Percentiles rank a stretch among this genome's conserved stretches.
Conservation (phyloP, 805 yeast species). For the Teunomyces panamensis region DNA sequence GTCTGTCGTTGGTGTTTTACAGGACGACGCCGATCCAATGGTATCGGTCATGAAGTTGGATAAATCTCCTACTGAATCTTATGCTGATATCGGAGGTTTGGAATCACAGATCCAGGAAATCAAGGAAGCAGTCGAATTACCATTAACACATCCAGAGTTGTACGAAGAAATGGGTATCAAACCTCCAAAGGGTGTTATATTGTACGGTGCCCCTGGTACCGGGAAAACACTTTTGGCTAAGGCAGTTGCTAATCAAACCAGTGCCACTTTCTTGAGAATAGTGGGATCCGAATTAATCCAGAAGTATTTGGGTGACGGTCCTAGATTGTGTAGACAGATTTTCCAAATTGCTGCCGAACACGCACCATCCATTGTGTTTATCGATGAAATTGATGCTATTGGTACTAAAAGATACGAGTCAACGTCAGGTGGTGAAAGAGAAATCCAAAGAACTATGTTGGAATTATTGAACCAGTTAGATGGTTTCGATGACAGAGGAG, state of each 20-base stretch:
- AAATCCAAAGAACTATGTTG: constrained; percentile 96
- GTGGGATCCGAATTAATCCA: constrained; percentile 97
- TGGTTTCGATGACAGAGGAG: constrained; percentile 96
- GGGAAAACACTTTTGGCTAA: constrained; percentile 94
- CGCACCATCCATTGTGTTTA: constrained; percentile 97
- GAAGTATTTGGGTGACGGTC: constrained; percentile 97
- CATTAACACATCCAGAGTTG: constrained; percentile 92
- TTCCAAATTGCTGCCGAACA: constrained; percentile 96
- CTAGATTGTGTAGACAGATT: constrained; percentile 87
- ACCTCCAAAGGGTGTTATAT: constrained; percentile 96
- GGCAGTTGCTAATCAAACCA: constrained; percentile 97
- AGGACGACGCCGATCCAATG: constrained; percentile 97
- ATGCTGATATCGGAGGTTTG: constrained; percentile 96
- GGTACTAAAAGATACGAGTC: constrained; percentile 98
- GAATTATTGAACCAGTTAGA: constrained; percentile 92
- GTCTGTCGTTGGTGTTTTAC: constrained; percentile 95
- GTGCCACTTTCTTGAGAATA: constrained; percentile 92
- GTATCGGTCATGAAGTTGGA: constrained; percentile 97
- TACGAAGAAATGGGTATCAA: constrained; percentile 98
- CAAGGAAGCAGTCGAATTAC: constrained; percentile 94
- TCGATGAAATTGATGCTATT: constrained; percentile 98
- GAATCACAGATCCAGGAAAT: constrained; percentile 96
- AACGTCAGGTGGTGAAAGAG: constrained; percentile 96
- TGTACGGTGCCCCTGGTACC: constrained; percentile 98
- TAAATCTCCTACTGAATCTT: constrained; percentile 94